Evolutionary conservation across 495 filamentous ascomycete species (phyloP), one percentile per base, ranked within the genome.

Genomic region (Penicillium pancosmium): DNA sequence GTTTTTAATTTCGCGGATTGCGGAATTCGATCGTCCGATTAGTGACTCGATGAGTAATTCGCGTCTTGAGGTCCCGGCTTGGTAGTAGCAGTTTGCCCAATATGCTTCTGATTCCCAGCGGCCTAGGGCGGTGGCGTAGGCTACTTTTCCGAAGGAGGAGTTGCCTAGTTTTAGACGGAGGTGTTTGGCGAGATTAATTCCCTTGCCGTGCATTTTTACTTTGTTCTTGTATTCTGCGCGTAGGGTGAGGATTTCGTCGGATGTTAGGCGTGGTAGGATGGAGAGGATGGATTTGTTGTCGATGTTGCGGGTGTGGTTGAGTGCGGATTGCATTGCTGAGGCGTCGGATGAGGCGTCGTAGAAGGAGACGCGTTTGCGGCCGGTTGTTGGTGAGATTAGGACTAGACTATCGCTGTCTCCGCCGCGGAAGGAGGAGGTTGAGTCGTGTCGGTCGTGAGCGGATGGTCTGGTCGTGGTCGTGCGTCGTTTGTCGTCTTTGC

Each of bases 31-130:
- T 15, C 92, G 86, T 0, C 94, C 94, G 82, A 98, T 94, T 13
- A 98, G 76, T 10, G 87, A 84, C 69, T 98, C 94, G 66, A 98
- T 97, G 46, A 98, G 82, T 19, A 98, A 77, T 70, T 98, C 91
- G 18, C 91, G 84, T 3, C 91, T 82, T 3, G 85, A 89, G 62
- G 89, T 91, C 60, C 91, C 88, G 36, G 89, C 88, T 69, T 98
- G 94, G 76, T 98, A 98, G 87, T 93, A 98, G 74, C 91, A 96
- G 67, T 98, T 98, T 47, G 95, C 93, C 91, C 94, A 98, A 79
- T 94, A 97, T 2, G 91, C 93, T 71, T 98, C 94, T 52, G 84
- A 87, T 77, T 97, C 94, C 89, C 91, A 98, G 47, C 85, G 81
- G 3, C 95, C 94, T 1, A 98, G 84, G 10, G 94, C 93, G 7